Evolutionary conservation across 352 stramenopile species (phyloP), one percentile per base, ranked within the genome.

Genomic region (Globisporangium polare): DNA sequence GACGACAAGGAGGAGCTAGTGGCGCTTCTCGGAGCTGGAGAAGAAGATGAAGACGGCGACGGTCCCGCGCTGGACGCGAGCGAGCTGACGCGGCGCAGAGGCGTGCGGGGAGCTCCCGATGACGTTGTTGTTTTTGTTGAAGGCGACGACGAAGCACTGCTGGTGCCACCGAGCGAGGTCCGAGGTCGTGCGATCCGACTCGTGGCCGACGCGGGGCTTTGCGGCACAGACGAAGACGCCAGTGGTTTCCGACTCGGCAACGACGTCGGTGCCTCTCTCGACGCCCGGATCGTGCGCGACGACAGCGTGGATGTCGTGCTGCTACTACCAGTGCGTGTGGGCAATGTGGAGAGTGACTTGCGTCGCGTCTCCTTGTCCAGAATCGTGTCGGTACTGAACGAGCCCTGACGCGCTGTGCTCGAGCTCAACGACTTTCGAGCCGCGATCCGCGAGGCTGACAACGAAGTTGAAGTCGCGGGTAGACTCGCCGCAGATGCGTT

Each of bases 291-390:
- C 18, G 70, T 58, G 39, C 68, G 67, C 3, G 62, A 59, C 33
- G 74, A 49, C 41, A 66, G 58, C 35, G 60, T 59, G 8, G 63
- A 50, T 5, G 72, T 60, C 29, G 67, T 61, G 15, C 60, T 66
- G 4, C 13, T 46, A 1, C 60, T 66, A 1, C 60, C 66, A 4
- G 29, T 33, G 2, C 75, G 73, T 35, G 66, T 68, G 20, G 74
- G 71, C 27, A 83, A 60, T 6, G 73, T 81, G 3, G 74, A 81
- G 15, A 83, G 66, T 35, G 76, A 83, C 27, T 77, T 77, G 51
- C 76, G 76, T 1, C 72, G 72, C 39, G 65, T 60, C 46, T 74
- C 66, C 5, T 55, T 41, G 39, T 77, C 64, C 12, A 68, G 49
- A 45, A 67, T 58, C 39, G 54, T 60, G 39, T 66, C 67, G 53